Base-by-base conservation (phyloP, 1,284 basidiomycete species). In the Melanopsichium pennsylvanicum region DNA sequence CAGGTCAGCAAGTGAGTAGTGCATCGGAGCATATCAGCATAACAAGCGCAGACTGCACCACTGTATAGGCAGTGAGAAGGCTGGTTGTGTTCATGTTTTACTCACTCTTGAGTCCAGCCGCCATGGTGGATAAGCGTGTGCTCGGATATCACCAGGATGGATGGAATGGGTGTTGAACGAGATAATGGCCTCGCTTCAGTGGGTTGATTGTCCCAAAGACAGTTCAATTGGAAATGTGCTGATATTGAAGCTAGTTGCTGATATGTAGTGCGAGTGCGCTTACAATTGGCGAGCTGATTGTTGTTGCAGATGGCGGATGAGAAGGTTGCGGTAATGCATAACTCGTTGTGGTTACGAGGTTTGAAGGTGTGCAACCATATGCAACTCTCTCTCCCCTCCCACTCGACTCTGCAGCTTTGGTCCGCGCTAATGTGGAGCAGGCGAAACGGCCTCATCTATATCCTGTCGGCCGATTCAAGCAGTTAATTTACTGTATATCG, bases 71-170 rank as follows among this genome's bases (percentile, higher is more conserved):
- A n/a, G n/a, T n/a, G n/a, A n/a, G n/a, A n/a, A n/a, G n/a, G n/a
- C n/a, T n/a, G n/a, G n/a, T n/a, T n/a, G n/a, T n/a, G n/a, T n/a
- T n/a, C n/a, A n/a, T n/a, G n/a, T n/a, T 31, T 13, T n/a, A 57
- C 72, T 72, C 35, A 74, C 72, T 74, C 50, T 70, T 72, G 41
- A 74, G 63, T 36, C 69, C 72, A 9, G 72, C 72, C 16, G 72
- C 70, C 72, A 74, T 74, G 44, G 31, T 70, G 54, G 26, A 39
- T 48, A 19, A 31, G 33, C n/a, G n/a, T 43, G 31, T 22, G 35
- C 25, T 38, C 40, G 26, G 36, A 31, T 21, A 26, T 19, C 3
- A n/a, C 21, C 26, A 23, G 34, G 22, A 35, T 45, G 47, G 47
- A 56, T 62, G 47, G 51, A 42, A 46, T 12, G 5, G 3, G 2